Percentiles rank a stretch among this genome's conserved stretches.
These are phyloP conservation scores for Rhododendron ovatum DNA, from an alignment of 148 eudicot genomes.

Conservation along the genomic window DNA sequence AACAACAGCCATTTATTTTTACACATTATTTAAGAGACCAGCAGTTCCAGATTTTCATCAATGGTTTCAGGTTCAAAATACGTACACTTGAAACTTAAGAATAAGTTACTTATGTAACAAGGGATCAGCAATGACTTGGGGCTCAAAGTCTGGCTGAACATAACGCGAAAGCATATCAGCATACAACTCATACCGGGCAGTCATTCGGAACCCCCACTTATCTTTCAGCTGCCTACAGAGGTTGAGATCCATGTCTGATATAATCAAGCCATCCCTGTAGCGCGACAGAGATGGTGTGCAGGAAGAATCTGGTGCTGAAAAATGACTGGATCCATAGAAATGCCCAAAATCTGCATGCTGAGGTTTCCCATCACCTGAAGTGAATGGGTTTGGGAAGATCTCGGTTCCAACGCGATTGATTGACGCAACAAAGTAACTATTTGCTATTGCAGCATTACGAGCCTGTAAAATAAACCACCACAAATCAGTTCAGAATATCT, in stretches of 20 bases:
- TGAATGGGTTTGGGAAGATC: constrained; percentile 80
- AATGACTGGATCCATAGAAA: constrained; percentile 93
- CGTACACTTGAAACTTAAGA: background rate
- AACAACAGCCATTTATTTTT: constrained; percentile 7
- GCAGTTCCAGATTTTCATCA: background rate
- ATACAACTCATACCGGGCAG: constrained; percentile 76
- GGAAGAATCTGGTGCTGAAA: constrained; percentile 95
- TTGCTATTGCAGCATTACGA: constrained; percentile 94
- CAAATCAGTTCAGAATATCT: background rate
- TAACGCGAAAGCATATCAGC: constrained; percentile 68
- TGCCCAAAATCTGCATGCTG: constrained; percentile 88
- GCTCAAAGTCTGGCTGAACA: constrained; percentile 68
- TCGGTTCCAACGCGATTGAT: constrained; percentile 96
- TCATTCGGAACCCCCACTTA: constrained; percentile 97
- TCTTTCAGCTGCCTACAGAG: constrained; percentile 90
- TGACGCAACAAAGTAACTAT: constrained; percentile 88
- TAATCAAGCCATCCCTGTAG: constrained; percentile 68
- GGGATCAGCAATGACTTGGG: constrained; percentile 85
- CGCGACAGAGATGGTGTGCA: constrained; percentile 87
- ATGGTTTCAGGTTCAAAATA: constrained; percentile 1
- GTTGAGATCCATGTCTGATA: constrained; percentile 93
- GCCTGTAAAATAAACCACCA: constrained; percentile 47
- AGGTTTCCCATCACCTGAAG: constrained; percentile 98
- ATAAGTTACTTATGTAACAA: constrained; percentile 47
- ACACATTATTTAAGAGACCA: background rate